A percentile compares a stretch with the other conserved stretches of the same genome.
Conservation (phyloP, 2,329 filamentous ascomycete species). For the Fusarium cicatricum region DNA sequence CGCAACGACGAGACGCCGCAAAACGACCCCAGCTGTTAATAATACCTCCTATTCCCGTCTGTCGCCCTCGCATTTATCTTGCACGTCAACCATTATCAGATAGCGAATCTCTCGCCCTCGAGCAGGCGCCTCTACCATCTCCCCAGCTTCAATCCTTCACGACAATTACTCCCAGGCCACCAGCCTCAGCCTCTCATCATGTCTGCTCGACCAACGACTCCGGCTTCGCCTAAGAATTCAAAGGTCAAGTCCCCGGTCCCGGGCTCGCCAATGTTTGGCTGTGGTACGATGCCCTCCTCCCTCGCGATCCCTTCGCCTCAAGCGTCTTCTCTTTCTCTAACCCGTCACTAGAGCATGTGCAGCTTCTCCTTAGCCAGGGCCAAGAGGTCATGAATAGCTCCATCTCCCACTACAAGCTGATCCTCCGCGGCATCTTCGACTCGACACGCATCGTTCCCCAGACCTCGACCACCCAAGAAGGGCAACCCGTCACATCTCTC, state of each 20-base stretch:
- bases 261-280: constrained; percentile 69
- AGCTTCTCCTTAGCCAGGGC: constrained; percentile 68
- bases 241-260: constrained; percentile 67
- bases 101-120: neutral
- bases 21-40: neutral
- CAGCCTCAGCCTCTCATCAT: constrained; percentile 43
- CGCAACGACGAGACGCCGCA: neutral
- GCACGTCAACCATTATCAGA: too few species aligned
- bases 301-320: constrained; percentile 6
- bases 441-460: constrained; percentile 70
- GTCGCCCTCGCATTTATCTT: too few species aligned
- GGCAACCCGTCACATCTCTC: constrained; percentile 65
- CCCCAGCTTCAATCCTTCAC: constrained; percentile 1
- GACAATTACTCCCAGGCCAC: neutral
- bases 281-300: constrained; percentile 58
- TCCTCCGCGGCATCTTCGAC: constrained; percentile 76
- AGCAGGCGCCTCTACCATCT: neutral
- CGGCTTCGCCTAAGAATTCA: constrained; percentile 63
- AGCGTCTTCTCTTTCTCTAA: constrained; percentile 40
- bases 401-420: constrained; percentile 75
- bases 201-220: constrained; percentile 58
- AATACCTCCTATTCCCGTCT: neutral
- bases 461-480: constrained; percentile 67
- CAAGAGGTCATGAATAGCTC: constrained; percentile 73
- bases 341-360: constrained; percentile 70